These are phyloP conservation scores for Phoenix roebelenii DNA, from an alignment of 176 grass and related monocot genomes.

Conservation along the genomic window DNA sequence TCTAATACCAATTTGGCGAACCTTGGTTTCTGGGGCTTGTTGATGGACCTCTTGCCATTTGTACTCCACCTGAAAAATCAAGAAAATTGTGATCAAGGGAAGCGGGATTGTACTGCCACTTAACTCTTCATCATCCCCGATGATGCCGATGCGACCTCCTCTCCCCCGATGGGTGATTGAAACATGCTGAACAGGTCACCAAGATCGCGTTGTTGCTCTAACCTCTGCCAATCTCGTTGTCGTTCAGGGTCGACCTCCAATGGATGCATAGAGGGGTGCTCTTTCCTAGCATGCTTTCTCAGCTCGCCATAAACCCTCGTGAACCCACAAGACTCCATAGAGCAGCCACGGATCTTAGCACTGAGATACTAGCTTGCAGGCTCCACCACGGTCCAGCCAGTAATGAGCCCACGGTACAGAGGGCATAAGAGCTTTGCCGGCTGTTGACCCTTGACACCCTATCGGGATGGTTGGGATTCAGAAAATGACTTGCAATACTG, in stretches of 20 bases:
- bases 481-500: constrained; percentile 63
- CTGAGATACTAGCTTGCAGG: constrained; percentile 54
- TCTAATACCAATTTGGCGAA: too few relatives aligned
- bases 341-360: constrained; percentile 47
- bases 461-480: constrained; percentile 11
- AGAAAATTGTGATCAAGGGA: constrained; percentile 44
- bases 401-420: constrained; percentile 56
- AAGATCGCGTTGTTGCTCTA: constrained; percentile 83
- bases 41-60: too few relatives aligned
- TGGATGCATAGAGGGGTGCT: constrained; percentile 46
- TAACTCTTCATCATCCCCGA: constrained; percentile 30
- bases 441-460: constrained; percentile 26
- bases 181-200: constrained; percentile 87
- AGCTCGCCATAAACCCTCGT: constrained; percentile 47
- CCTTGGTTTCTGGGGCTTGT: too few relatives aligned
- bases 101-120: constrained; percentile 11
- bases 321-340: constrained; percentile 63
- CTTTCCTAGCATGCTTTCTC: constrained; percentile 67
- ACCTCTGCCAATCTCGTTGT: constrained; percentile 61
- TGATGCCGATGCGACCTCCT: neutral
- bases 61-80: constrained; percentile 33
- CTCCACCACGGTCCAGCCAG: constrained; percentile 44
- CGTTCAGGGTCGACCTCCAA: constrained; percentile 70
- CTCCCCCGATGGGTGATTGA: constrained; percentile 31
- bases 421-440: constrained; percentile 37